Percentiles rank a stretch among this genome's conserved stretches.
These are phyloP conservation scores for Cichorium intybus DNA, from an alignment of 140 eudicot species.

Conservation along the genomic window DNA sequence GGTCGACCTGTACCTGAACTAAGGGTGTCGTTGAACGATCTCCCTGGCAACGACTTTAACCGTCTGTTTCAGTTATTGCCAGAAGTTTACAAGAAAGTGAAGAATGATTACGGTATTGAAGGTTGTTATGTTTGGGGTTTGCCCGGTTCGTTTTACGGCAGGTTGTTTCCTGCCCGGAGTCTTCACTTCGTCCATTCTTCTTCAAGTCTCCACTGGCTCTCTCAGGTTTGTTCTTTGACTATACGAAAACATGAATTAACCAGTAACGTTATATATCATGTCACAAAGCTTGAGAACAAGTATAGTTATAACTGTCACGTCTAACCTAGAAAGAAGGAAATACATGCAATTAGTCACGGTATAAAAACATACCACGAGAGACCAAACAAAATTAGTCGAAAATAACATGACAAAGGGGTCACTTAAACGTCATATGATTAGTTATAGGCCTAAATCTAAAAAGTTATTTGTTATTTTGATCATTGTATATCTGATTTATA, in stretches of 20 bases:
- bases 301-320: too few species aligned
- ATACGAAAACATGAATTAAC: too few species aligned
- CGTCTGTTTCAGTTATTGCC: slow-evolving; percentile 41
- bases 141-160: slow-evolving; percentile 73
- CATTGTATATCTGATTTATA: too few species aligned
- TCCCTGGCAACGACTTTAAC: slow-evolving; percentile 76
- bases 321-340: too few species aligned
- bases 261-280: too few species aligned
- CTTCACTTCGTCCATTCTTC: slow-evolving; percentile 78
- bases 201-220: slow-evolving; percentile 75
- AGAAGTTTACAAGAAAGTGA: slow-evolving; percentile 26
- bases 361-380: background rate
- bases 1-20: slow-evolving; percentile 43
- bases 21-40: slow-evolving; percentile 53
- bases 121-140: slow-evolving; percentile 45
- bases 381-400: background rate
- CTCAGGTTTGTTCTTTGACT: slow-evolving; percentile 44
- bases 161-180: slow-evolving; percentile 44
- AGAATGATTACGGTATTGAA: slow-evolving; percentile 35
- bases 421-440: too few species aligned
- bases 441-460: too few species aligned
- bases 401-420: background rate
- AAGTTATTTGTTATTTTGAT: too few species aligned
- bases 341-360: too few species aligned
- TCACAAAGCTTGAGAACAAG: background rate